Evolutionary conservation across 805 yeast genomes (phyloP).

Genomic region (Myxozyma sirexii): DNA sequence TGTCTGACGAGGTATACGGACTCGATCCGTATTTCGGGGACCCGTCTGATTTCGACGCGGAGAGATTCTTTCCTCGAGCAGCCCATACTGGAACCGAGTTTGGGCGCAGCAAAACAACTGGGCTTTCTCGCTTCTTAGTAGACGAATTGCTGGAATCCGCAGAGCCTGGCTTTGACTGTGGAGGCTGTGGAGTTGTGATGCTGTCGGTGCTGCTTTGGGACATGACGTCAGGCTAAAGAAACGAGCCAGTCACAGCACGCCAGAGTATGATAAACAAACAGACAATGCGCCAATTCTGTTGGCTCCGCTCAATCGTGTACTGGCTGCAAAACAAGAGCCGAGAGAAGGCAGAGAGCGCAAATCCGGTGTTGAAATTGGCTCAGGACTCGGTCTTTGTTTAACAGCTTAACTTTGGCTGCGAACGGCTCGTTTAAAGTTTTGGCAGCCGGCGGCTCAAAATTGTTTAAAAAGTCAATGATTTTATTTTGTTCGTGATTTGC

Average conservation of each 20-base stretch:
- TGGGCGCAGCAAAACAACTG: constrained; percentile 8
- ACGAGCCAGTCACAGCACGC: background rate
- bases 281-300: no score
- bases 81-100: constrained; percentile 29
- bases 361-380: no score
- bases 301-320: no score
- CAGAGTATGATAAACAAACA: background rate
- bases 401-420: no score
- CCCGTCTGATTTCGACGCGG: background rate
- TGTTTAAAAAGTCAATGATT: background rate
- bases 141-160: background rate
- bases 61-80: background rate
- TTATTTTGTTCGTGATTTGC: background rate
- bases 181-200: background rate
- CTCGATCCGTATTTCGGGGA: background rate
- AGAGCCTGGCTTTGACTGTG: background rate
- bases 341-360: no score
- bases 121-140: background rate
- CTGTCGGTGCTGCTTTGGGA: background rate
- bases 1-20: background rate
- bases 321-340: no score
- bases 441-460: no score
- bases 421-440: no score
- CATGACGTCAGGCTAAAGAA: constrained; percentile 2
- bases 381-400: no score